Conservation (phyloP, 805 yeast species). For the Starmerella apis region DNA sequence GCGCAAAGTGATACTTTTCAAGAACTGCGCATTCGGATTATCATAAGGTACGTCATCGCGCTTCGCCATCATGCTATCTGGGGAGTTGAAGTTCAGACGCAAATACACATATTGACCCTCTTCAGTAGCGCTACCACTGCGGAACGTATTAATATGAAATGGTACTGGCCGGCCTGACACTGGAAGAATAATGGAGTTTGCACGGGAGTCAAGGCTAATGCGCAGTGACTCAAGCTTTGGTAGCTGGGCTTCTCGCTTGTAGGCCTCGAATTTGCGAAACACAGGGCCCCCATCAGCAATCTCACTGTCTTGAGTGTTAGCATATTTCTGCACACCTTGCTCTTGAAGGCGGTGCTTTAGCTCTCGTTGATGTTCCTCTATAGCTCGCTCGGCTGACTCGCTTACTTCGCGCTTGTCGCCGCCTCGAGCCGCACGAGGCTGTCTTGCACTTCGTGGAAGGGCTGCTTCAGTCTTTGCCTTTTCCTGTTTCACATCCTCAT, state of each 20-base stretch:
- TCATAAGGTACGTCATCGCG: constrained; percentile 84
- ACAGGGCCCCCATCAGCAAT: constrained; percentile 37
- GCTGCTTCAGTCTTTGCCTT: constrained; percentile 2
- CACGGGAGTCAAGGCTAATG: constrained; percentile 75
- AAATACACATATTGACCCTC: constrained; percentile 91
- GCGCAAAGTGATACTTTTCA: constrained; percentile 77
- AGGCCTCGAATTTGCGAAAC: constrained; percentile 90
- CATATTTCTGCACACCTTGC: constrained; percentile 55
- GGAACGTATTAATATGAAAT: constrained; percentile 87
- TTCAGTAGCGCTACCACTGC: constrained; percentile 88
- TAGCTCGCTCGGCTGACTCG: constrained; percentile 67
- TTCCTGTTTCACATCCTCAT: constrained; percentile 20
- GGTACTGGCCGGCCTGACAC: constrained; percentile 95
- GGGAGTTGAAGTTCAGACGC: constrained; percentile 84
- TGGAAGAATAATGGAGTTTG: constrained; percentile 83
- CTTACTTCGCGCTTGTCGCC: constrained; percentile 33
- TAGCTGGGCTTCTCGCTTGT: constrained; percentile 84
- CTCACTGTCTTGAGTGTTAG: constrained; percentile 18
- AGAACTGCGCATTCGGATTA: constrained; percentile 75
- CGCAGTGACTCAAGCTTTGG: constrained; percentile 77
- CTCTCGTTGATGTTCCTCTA: constrained; percentile 71
- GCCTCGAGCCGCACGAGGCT: constrained; percentile 19
- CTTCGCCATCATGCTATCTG: constrained; percentile 69
- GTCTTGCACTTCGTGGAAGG: constrained; percentile 6
- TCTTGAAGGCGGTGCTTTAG: constrained; percentile 77